Conservation (phyloP, 2,329 filamentous ascomycete species). For the Colletotrichum abscissum region DNA sequence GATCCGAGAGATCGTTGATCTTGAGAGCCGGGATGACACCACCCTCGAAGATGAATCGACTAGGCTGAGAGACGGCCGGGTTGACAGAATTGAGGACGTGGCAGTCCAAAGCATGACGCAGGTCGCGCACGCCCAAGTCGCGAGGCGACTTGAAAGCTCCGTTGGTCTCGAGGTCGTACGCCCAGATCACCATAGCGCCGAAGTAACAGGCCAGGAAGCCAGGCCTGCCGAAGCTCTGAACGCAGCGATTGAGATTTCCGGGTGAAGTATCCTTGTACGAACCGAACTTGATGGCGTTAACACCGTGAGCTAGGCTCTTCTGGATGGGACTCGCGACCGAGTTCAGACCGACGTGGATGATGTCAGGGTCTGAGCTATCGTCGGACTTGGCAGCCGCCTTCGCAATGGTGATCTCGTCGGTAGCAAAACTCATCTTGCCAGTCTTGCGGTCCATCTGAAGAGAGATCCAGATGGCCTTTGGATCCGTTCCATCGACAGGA, state of each 20-base stretch:
- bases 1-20: background rate
- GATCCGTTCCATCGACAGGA: accelerated
- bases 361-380: background rate
- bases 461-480: background rate
- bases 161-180: background rate
- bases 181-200: background rate
- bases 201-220: background rate
- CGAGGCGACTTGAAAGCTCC: background rate
- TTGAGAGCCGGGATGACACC: background rate
- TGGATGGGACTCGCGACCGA: background rate
- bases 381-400: background rate
- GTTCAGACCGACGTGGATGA: background rate
- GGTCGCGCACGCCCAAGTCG: background rate
- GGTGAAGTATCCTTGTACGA: background rate
- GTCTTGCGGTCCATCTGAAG: background rate
- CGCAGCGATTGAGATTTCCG: background rate
- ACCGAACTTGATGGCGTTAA: background rate
- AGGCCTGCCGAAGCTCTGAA: background rate
- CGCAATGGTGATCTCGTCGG: background rate
- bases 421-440: background rate
- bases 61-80: background rate
- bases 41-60: background rate
- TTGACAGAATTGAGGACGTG: background rate
- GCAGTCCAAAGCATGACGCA: background rate
- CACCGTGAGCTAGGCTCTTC: background rate